Evolutionary conservation across 225 moss, liverwort and hornwort genomes (phyloP).

Genomic region (Bryoerythrophyllum caledonicum): DNA sequence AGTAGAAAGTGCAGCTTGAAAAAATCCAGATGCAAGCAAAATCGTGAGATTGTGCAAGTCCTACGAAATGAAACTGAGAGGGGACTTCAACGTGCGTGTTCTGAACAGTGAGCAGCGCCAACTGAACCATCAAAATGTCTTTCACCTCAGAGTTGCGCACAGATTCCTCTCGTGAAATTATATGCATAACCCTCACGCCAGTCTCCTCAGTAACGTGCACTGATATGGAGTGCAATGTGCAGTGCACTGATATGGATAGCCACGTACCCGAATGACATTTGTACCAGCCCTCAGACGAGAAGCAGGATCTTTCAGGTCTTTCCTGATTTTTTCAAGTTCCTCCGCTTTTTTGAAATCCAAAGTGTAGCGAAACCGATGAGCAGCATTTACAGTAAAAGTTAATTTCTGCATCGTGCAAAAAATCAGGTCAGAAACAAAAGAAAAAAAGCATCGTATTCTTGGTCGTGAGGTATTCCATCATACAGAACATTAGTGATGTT

Average conservation of each 20-base stretch:
- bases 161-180: not conserved
- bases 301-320: constrained; percentile 12
- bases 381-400: constrained; percentile 82
- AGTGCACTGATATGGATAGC: not conserved
- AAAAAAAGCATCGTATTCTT: not conserved
- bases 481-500: not conserved
- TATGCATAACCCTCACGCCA: too few species aligned
- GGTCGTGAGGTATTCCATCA: not conserved
- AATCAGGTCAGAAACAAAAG: not conserved
- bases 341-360: constrained; percentile 64
- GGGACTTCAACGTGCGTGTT: not conserved
- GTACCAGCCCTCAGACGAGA: constrained; percentile 61
- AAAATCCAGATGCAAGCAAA: not conserved
- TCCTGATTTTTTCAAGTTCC: constrained; percentile 41
- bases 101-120: not conserved
- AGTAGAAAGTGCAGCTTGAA: not conserved
- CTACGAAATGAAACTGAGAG: not conserved
- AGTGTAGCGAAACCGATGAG: constrained; percentile 89
- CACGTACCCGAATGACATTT: constrained; percentile 71
- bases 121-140: not conserved
- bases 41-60: not conserved
- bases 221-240: too few species aligned
- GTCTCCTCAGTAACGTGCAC: not conserved
- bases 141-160: not conserved
- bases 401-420: constrained; percentile 63